Percentiles rank a stretch among this genome's conserved stretches.
phyloP scores from a whole-genome alignment of 805 yeast species.

The Aciculoconidium aculeatum region DNA sequence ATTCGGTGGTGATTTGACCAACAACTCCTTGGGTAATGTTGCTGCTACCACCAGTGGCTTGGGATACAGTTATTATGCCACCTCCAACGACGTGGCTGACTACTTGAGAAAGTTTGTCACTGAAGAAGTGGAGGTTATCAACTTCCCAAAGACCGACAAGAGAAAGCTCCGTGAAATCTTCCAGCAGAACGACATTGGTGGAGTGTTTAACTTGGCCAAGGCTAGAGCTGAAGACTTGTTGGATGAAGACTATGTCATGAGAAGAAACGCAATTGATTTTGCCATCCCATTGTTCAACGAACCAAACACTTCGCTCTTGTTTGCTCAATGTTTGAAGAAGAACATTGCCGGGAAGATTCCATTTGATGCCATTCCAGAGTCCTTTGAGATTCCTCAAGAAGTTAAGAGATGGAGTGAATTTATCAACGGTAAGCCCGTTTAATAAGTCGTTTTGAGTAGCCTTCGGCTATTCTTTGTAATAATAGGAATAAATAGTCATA shows the following conservation, averaged over 20 bases:
- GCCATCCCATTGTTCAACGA: constrained; percentile 95
- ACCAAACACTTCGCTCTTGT: constrained; percentile 85
- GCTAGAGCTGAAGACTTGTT: constrained; percentile 79
- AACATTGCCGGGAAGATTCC: constrained; percentile 55
- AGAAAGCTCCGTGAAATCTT: constrained; percentile 89
- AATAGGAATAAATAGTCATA: constrained; percentile 5
- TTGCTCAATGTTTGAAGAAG: constrained; percentile 73
- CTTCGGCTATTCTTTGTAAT: constrained; percentile 1
- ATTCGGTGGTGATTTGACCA: constrained; percentile 88
- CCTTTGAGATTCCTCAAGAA: constrained; percentile 69
- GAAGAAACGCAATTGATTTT: constrained; percentile 98
- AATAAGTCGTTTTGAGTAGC: constrained; percentile 9
- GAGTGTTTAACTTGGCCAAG: constrained; percentile 88
- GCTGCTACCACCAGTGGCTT: constrained; percentile 63
- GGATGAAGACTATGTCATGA: constrained; percentile 94
- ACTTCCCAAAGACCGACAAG: constrained; percentile 90
- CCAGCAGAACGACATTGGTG: constrained; percentile 75
- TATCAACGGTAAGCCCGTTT: constrained; percentile 88
- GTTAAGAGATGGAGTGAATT: constrained; percentile 96
- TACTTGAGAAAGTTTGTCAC: constrained; percentile 53
- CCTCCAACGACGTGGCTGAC: constrained; percentile 63
- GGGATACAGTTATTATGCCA: constrained; percentile 78
- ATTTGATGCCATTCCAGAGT: constrained; percentile 35
- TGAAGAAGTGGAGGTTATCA: constrained; percentile 58
- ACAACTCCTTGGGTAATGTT: constrained; percentile 65